phyloP scores from a whole-genome alignment of 345 rosid species.

The Citrus trifoliata region DNA sequence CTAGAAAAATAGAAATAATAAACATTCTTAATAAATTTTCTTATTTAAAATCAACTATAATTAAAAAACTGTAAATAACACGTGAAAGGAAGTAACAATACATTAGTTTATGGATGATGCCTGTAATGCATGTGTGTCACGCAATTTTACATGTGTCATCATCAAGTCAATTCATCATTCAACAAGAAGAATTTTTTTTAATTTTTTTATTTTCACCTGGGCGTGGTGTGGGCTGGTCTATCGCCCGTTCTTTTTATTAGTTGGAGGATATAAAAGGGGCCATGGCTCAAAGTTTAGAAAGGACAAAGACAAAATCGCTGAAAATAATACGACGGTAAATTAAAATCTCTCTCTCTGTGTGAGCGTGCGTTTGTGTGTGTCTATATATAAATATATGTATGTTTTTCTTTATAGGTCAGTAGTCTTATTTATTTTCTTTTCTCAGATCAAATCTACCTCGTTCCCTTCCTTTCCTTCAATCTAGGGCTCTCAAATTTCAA shows the following conservation, averaged over 20 bases:
- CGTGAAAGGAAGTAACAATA: too few relatives aligned
- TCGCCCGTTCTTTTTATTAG: constrained; percentile 11
- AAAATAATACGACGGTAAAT: constrained; percentile 17
- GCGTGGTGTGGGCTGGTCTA: constrained; percentile 12
- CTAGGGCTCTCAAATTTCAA: constrained; percentile 24
- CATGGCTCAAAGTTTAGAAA: constrained; percentile 14
- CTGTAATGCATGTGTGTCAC: too few relatives aligned
- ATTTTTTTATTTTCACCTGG: neutral
- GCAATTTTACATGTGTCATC: too few relatives aligned
- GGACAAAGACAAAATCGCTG: constrained; percentile 29
- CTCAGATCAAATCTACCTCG: constrained; percentile 11
- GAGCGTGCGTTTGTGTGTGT: too few relatives aligned
- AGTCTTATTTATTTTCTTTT: neutral
- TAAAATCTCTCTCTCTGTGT: neutral
- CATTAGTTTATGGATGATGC: too few relatives aligned
- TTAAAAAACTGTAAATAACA: too few relatives aligned
- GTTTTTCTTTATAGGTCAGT: too few relatives aligned
- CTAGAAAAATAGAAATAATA: too few relatives aligned
- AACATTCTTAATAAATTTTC: too few relatives aligned
- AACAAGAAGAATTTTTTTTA: neutral
- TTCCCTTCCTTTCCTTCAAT: constrained; percentile 14
- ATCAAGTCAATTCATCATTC: too few relatives aligned
- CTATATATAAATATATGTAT: too few relatives aligned
- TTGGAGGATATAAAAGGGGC: constrained; percentile 31
- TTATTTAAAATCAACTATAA: too few relatives aligned